Percentiles rank a stretch among this genome's conserved stretches.
Evolutionary conservation across 1,284 basidiomycete genomes (phyloP).

Genomic region (Rhodotorula sp.): DNA sequence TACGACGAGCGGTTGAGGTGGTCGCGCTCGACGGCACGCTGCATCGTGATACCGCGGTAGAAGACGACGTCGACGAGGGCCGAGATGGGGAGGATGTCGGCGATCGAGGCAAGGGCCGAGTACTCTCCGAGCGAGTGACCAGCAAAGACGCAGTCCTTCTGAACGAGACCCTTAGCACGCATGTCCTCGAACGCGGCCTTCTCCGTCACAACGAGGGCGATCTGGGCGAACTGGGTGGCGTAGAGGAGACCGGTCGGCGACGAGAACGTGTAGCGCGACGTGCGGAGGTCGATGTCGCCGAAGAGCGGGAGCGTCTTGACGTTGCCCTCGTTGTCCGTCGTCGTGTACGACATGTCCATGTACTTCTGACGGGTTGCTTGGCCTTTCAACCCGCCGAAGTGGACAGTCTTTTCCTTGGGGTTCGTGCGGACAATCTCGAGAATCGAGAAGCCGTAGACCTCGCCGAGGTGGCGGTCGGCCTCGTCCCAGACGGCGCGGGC

Average conservation of each 20-base stretch:
- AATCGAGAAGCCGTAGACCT: constrained; percentile 96
- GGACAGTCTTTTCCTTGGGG: constrained; percentile 94
- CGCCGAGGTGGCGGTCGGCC: constrained; percentile 87
- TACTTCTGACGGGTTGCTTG: constrained; percentile 96
- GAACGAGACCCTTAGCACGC: constrained; percentile 91
- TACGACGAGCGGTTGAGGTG: constrained; percentile 89
- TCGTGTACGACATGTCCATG: constrained; percentile 98
- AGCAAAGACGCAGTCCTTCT: constrained; percentile 86
- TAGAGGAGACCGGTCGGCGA: constrained; percentile 93
- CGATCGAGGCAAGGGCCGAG: constrained; percentile 93
- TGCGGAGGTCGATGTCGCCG: constrained; percentile 75
- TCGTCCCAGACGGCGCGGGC: constrained; percentile 96
- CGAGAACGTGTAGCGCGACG: constrained; percentile 93
- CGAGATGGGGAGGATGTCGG: constrained; percentile 90
- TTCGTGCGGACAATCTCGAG: constrained; percentile 95
- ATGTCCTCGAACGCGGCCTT: constrained; percentile 93
- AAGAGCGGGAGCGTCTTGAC: constrained; percentile 93
- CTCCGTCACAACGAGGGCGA: constrained; percentile 94
- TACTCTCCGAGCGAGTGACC: constrained; percentile 99
- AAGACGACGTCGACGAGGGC: constrained; percentile 92
- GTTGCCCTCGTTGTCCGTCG: constrained; percentile 90
- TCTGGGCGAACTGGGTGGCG: constrained; percentile 98
- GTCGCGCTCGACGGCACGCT: constrained; percentile 94
- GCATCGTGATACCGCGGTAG: constrained; percentile 99
- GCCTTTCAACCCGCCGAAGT: constrained; percentile 98